These are phyloP conservation scores for Ascoidea asiatica DNA, from an alignment of 805 yeast genomes.

Conservation along the genomic window DNA sequence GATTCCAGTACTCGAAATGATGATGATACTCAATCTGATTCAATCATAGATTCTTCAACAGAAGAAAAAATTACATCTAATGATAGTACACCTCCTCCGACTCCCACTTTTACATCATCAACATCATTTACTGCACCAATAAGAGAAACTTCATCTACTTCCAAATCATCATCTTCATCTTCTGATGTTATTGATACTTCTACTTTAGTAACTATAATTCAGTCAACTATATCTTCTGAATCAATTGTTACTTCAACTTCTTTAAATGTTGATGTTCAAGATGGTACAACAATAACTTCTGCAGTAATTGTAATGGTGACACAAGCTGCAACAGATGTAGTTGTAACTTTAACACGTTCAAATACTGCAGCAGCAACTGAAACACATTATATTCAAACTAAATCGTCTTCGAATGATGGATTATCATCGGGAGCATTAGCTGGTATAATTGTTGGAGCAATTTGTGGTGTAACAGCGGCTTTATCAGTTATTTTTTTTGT, in stretches of 20 bases:
- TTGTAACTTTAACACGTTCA: slow-evolving; percentile 5
- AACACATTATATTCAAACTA: not conserved
- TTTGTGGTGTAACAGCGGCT: slow-evolving; percentile 6
- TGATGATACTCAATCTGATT: no score
- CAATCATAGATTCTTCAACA: no score
- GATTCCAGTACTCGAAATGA: not conserved
- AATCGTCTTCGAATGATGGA: not conserved
- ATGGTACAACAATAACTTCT: slow-evolving; percentile 10
- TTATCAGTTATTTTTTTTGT: slow-evolving; percentile 7
- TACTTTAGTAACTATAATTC: not conserved
- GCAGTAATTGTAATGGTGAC: slow-evolving; percentile 8
- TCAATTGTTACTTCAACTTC: slow-evolving; percentile 8
- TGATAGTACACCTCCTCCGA: not conserved
- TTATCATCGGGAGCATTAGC: slow-evolving; percentile 8
- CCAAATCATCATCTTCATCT: slow-evolving; percentile 1
- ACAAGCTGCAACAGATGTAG: slow-evolving; percentile 5
- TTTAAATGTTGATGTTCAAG: slow-evolving; percentile 4
- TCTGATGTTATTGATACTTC: not conserved
- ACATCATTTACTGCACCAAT: no score
- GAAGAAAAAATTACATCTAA: no score
- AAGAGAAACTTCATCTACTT: not conserved
- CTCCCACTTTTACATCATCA: slow-evolving; percentile 1
- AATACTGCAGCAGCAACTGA: slow-evolving; percentile 1
- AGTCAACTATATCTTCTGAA: slow-evolving; percentile 4
- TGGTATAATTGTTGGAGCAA: slow-evolving; percentile 9